Evolutionary conservation across 2,329 filamentous ascomycete species (phyloP).

Genomic region (Hypoxylon sp.): DNA sequence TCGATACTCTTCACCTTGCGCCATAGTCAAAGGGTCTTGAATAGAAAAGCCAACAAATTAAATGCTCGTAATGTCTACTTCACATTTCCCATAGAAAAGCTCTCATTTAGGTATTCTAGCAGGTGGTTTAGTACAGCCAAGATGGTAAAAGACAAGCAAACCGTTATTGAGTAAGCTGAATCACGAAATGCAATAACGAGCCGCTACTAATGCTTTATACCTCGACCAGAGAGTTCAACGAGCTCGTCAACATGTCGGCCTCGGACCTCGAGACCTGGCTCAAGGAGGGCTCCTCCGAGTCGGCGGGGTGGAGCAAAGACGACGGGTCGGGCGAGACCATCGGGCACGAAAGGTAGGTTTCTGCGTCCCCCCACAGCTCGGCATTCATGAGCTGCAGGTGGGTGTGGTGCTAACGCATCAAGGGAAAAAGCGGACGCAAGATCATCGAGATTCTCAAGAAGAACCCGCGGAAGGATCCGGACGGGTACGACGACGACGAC

Average conservation of each 20-base stretch:
- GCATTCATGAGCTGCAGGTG: too few relatives aligned
- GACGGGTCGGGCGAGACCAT: constrained; percentile 67
- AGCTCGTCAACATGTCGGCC: constrained; percentile 69
- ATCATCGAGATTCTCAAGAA: constrained; percentile 68
- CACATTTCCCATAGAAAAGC: background rate
- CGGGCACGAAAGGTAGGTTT: constrained; percentile 61
- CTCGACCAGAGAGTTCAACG: constrained; percentile 65
- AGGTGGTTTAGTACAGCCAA: constrained; percentile 22
- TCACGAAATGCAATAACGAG: background rate
- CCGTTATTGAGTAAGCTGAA: constrained; percentile 42
- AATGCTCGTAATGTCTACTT: background rate
- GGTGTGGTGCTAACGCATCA: too few relatives aligned
- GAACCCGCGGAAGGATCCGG: constrained; percentile 64
- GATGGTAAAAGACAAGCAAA: constrained; percentile 46
- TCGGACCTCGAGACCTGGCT: constrained; percentile 67
- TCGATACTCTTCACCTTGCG: constrained; percentile 24
- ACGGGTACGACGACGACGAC: constrained; percentile 59
- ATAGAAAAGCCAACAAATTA: background rate
- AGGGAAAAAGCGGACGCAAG: constrained; percentile 63
- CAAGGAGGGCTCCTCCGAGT: constrained; percentile 60
- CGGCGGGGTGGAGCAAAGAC: constrained; percentile 65
- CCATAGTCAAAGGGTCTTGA: constrained; percentile 8
- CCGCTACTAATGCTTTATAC: background rate
- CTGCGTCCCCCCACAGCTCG: too few relatives aligned
- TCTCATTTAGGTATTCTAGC: background rate